A percentile compares a stretch with the other conserved stretches of the same genome.
These are phyloP conservation scores for Pseudopithomyces chartarum DNA, from an alignment of 2,329 filamentous ascomycete genomes.

Conservation along the genomic window DNA sequence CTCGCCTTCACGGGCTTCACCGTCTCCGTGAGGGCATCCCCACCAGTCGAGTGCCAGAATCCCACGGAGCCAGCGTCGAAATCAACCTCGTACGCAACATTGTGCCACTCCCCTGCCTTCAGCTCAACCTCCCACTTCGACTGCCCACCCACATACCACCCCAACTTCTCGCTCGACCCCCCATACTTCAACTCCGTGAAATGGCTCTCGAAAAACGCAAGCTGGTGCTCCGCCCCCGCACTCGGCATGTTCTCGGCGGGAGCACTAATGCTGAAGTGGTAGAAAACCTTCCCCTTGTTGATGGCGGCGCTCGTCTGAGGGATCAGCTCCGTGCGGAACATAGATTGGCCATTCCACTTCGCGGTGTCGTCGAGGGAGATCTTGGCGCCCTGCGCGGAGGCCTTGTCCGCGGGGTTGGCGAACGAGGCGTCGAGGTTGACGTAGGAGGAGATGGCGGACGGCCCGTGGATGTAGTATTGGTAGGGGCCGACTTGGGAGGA, in stretches of 20 bases:
- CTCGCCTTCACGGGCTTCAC: slow-evolving; percentile 65
- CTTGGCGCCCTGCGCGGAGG: slow-evolving; percentile 68
- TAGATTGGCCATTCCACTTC: slow-evolving; percentile 72
- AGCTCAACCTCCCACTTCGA: slow-evolving; percentile 68
- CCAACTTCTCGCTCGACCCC: slow-evolving; percentile 58
- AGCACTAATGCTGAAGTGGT: slow-evolving; percentile 72
- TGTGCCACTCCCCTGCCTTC: slow-evolving; percentile 71
- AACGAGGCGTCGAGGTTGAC: slow-evolving; percentile 64
- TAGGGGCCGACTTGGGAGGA: slow-evolving; percentile 70
- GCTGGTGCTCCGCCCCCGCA: slow-evolving; percentile 69
- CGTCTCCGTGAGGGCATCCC: slow-evolving; percentile 60
- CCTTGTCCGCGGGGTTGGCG: slow-evolving; percentile 69
- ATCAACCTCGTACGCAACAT: slow-evolving; percentile 75
- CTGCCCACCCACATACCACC: slow-evolving; percentile 67
- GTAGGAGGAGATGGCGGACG: slow-evolving; percentile 60
- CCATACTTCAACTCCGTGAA: slow-evolving; percentile 75
- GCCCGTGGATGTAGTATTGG: slow-evolving; percentile 78
- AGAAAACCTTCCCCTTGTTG: slow-evolving; percentile 68
- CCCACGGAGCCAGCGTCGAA: slow-evolving; percentile 66
- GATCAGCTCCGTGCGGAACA: slow-evolving; percentile 76
- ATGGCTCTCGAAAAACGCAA: slow-evolving; percentile 69
- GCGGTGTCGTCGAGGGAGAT: slow-evolving; percentile 68
- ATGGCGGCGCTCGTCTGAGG: slow-evolving; percentile 70
- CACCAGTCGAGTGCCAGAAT: slow-evolving; percentile 72
- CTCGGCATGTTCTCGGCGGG: slow-evolving; percentile 64